Percentiles rank a stretch among this genome's conserved stretches.
Conservation (phyloP, 768 basidiomycete genomes). For the Exidia glandulosa region DNA sequence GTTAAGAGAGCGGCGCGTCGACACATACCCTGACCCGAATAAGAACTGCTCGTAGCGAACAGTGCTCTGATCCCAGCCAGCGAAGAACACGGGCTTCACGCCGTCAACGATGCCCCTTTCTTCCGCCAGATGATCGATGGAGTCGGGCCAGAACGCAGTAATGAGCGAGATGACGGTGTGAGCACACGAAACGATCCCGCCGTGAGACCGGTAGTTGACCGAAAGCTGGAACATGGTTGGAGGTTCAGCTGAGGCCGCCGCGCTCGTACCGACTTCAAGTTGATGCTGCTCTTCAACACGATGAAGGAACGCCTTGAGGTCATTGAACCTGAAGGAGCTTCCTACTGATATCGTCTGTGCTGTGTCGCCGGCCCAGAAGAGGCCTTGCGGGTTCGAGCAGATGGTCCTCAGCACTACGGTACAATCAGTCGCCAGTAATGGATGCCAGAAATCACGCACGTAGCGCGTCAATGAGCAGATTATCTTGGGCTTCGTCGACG, state of each 20-base stretch:
- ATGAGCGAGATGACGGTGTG: slow-evolving; percentile 55
- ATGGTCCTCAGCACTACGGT: slow-evolving; percentile 45
- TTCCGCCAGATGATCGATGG: slow-evolving; percentile 46
- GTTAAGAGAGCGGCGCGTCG: background rate
- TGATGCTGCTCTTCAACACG: slow-evolving; percentile 42
- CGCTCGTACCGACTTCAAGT: background rate
- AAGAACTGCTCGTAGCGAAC: slow-evolving; percentile 44
- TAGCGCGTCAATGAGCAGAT: slow-evolving; percentile 51
- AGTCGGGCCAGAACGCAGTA: slow-evolving; percentile 46
- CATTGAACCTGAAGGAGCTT: slow-evolving; percentile 60
- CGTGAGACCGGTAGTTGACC: slow-evolving; percentile 60
- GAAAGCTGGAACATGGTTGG: slow-evolving; percentile 38
- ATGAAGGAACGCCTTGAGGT: slow-evolving; percentile 56
- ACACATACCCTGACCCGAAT: slow-evolving; percentile 17
- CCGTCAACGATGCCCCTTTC: slow-evolving; percentile 49
- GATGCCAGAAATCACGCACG: slow-evolving; percentile 26
- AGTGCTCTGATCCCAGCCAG: slow-evolving; percentile 25
- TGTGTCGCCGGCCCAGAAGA: slow-evolving; percentile 78
- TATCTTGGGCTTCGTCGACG: slow-evolving; percentile 66
- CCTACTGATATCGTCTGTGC: slow-evolving; percentile 69
- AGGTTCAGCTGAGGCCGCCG: background rate
- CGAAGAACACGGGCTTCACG: slow-evolving; percentile 47
- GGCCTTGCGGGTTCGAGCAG: slow-evolving; percentile 52
- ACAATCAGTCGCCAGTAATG: background rate
- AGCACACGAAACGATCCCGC: slow-evolving; percentile 65